phyloP scores from a whole-genome alignment of 306 rosid species.

The Cicer bijugum region DNA sequence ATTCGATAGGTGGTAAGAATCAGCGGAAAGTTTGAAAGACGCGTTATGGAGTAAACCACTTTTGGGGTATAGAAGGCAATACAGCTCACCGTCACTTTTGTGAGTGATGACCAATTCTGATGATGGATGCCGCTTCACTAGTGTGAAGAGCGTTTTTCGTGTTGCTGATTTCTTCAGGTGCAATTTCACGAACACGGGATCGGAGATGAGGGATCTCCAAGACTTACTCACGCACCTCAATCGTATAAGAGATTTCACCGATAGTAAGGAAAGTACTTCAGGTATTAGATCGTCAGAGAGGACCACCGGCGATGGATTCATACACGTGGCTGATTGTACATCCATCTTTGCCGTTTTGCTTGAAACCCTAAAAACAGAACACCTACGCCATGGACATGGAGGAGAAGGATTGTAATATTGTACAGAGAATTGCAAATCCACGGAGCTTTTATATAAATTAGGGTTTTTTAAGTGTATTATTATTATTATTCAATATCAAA shows the following conservation, averaged over 20 bases:
- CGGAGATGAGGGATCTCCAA: not conserved
- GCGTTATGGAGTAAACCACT: not conserved
- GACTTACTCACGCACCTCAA: not conserved
- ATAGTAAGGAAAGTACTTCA: not conserved
- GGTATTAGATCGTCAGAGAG: not conserved
- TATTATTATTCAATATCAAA: too few relatives aligned
- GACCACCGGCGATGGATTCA: too few relatives aligned
- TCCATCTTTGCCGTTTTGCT: too few relatives aligned
- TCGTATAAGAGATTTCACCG: not conserved
- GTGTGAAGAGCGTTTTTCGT: too few relatives aligned
- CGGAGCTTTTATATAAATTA: too few relatives aligned
- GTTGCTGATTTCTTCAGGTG: not conserved
- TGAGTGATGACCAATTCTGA: too few relatives aligned
- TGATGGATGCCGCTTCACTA: too few relatives aligned
- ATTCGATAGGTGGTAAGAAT: not conserved
- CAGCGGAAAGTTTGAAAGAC: not conserved
- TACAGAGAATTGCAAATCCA: too few relatives aligned
- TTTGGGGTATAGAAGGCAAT: not conserved
- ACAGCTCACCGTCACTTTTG: not conserved
- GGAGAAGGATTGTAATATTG: too few relatives aligned
- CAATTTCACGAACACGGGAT: not conserved
- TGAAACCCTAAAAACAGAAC: too few relatives aligned
- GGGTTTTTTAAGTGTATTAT: too few relatives aligned
- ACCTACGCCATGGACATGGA: too few relatives aligned
- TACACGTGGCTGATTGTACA: not conserved